phyloP scores from a whole-genome alignment of 2,329 filamentous ascomycete genomes.

The Coniochaeta sp. region DNA sequence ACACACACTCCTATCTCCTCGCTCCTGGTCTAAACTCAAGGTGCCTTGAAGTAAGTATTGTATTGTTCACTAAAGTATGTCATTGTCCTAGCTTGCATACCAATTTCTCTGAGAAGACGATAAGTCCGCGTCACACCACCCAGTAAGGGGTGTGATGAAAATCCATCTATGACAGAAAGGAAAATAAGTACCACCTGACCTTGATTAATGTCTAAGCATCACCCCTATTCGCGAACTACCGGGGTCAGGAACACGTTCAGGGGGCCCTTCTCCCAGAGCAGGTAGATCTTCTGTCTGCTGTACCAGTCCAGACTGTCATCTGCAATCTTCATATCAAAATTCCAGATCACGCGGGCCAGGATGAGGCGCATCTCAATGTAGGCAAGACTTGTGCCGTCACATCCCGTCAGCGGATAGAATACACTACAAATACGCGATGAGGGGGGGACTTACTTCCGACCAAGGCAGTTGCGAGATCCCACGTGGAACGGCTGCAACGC shows the following conservation, averaged over 20 bases:
- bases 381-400: conserved; percentile 19
- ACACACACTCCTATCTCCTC: too few species aligned
- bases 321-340: not conserved
- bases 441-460: not conserved
- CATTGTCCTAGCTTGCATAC: too few species aligned
- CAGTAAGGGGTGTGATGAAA: not conserved
- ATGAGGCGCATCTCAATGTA: conserved; percentile 29
- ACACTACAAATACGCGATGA: not conserved
- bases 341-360: conserved; percentile 17
- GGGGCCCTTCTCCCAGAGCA: not conserved
- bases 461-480: conserved; percentile 5
- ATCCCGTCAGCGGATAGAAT: not conserved
- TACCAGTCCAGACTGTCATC: not conserved
- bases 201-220: not conserved
- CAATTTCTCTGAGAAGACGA: too few species aligned
- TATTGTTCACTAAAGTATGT: too few species aligned
- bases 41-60: too few species aligned
- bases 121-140: too few species aligned
- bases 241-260: conserved; percentile 3
- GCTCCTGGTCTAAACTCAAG: too few species aligned
- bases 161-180: too few species aligned
- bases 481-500: conserved; percentile 5
- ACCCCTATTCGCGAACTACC: not conserved
- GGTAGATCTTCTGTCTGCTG: not conserved
- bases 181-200: not conserved